Conservation (phyloP, 2,329 filamentous ascomycete genomes). For the Penicillium sp. region DNA sequence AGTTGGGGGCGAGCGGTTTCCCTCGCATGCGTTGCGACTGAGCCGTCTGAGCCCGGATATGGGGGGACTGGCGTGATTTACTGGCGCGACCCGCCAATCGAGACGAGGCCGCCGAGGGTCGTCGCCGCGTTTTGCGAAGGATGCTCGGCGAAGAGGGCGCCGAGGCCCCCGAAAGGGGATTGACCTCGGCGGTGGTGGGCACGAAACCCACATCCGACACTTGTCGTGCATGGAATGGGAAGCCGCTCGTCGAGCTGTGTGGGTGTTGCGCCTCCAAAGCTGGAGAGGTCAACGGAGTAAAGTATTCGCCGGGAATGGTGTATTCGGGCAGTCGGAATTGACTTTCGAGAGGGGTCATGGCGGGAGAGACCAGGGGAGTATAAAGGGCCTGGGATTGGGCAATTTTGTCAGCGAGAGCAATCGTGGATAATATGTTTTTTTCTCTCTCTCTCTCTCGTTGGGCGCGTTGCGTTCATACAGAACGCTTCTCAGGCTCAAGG, state of each 20-base stretch:
- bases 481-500: too few species aligned
- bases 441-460: neutral
- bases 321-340: conserved; percentile 45
- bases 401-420: conserved; percentile 1
- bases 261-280: conserved; percentile 44
- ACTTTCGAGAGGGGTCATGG: conserved; percentile 45
- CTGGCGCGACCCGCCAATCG: conserved; percentile 28
- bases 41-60: conserved; percentile 34
- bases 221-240: conserved; percentile 31
- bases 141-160: conserved; percentile 22
- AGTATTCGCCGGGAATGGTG: conserved; percentile 44
- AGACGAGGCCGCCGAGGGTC: conserved; percentile 27
- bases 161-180: conserved; percentile 25
- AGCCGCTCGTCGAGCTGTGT: conserved; percentile 26
- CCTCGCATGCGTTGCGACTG: conserved; percentile 26
- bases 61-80: conserved; percentile 41
- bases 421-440: neutral
- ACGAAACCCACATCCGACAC: conserved; percentile 38
- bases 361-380: conserved; percentile 46
- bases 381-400: conserved; percentile 39
- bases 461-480: too few species aligned
- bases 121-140: conserved; percentile 37
- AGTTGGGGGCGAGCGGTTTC: conserved; percentile 25
- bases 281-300: conserved; percentile 46
- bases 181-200: conserved; percentile 38